A percentile compares a stretch with the other conserved stretches of the same genome.
These are phyloP conservation scores for Cardamine chenopodiifolia DNA, from an alignment of 345 rosid genomes.

Conservation along the genomic window DNA sequence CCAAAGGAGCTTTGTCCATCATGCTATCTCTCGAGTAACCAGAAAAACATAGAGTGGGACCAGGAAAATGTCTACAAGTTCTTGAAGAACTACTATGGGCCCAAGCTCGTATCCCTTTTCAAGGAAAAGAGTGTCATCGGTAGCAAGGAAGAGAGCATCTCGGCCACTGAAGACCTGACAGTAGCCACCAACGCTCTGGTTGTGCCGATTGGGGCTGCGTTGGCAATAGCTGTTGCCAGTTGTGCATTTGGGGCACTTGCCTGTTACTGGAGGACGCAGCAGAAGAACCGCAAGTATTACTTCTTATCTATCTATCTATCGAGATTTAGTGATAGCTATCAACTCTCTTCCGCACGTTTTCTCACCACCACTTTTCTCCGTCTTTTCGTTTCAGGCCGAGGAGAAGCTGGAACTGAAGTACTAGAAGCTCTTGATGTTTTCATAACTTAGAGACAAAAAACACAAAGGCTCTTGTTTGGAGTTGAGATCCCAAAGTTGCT, in stretches of 20 bases:
- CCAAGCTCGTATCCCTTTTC: constrained; percentile 62
- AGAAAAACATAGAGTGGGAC: constrained; percentile 60
- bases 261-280: constrained; percentile 96
- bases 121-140: constrained; percentile 54
- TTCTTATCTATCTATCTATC: constrained; percentile 72
- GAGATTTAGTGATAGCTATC: constrained; percentile 37
- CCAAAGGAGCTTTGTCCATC: constrained; percentile 81
- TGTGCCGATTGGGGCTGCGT: constrained; percentile 95
- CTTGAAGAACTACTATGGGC: constrained; percentile 71
- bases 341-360: not conserved
- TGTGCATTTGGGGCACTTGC: constrained; percentile 98
- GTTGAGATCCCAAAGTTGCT: constrained; percentile 25
- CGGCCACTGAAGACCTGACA: constrained; percentile 56
- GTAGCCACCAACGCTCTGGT: constrained; percentile 74
- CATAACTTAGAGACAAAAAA: constrained; percentile 28
- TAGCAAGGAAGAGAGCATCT: constrained; percentile 47
- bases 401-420: constrained; percentile 41
- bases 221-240: constrained; percentile 96
- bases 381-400: constrained; percentile 38
- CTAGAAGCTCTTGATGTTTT: constrained; percentile 13
- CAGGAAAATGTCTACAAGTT: constrained; percentile 68
- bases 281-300: constrained; percentile 94
- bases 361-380: constrained; percentile 8
- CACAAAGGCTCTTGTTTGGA: constrained; percentile 20
- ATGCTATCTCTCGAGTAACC: constrained; percentile 54